phyloP scores from a whole-genome alignment of 345 rosid species.

The Erysimum cheiranthoides region DNA sequence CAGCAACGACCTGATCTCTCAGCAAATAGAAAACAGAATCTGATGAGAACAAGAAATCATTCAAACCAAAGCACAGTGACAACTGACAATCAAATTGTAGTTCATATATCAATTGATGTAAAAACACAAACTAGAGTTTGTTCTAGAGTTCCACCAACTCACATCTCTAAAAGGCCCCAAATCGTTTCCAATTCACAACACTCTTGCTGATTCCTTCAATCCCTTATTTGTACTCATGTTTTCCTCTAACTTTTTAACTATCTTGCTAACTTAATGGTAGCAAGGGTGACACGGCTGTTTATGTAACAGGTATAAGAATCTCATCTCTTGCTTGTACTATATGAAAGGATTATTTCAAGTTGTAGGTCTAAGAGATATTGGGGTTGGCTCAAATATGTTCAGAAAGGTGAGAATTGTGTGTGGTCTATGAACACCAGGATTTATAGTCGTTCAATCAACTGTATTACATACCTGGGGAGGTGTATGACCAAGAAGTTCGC shows the following conservation, averaged over 20 bases:
- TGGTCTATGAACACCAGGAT: not conserved
- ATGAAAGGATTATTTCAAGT: not conserved
- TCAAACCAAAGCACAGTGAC: conserved; percentile 6
- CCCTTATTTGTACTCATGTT: not conserved
- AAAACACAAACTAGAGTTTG: not conserved
- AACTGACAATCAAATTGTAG: not conserved
- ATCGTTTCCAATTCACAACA: not conserved
- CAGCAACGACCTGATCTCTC: conserved; percentile 77
- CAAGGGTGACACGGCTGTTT: not conserved
- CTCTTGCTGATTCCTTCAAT: not conserved
- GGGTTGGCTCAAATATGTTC: not conserved
- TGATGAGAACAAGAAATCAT: conserved; percentile 8
- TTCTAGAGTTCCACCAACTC: conserved; percentile 12
- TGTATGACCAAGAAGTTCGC: conserved; percentile 91
- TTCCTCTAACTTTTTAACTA: not conserved
- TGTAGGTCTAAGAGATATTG: not conserved
- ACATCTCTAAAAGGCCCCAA: conserved; percentile 10
- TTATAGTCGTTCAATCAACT: not conserved
- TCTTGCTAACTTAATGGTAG: conserved; percentile 4
- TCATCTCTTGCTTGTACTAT: not conserved
- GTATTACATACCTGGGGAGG: conserved; percentile 70
- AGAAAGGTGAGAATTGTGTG: not conserved
- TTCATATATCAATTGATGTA: conserved; percentile 12
- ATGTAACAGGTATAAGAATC: conserved; percentile 17
- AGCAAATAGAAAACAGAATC: conserved; percentile 35